These are phyloP conservation scores for Backusella circina DNA, from an alignment of 192 early-diverging fungal species.

Conservation along the genomic window DNA sequence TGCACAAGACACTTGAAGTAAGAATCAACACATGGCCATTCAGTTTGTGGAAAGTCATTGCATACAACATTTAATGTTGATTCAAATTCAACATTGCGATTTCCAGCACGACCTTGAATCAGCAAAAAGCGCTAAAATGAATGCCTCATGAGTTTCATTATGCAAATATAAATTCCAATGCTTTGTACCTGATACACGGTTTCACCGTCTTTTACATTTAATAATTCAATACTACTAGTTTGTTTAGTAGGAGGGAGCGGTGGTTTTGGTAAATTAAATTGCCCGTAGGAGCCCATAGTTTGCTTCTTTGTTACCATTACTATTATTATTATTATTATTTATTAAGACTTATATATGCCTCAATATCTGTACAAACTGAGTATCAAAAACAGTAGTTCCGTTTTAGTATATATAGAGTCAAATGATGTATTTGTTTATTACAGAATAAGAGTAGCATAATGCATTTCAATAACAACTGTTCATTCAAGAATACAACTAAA, in stretches of 20 bases:
- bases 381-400: background rate
- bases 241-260: background rate
- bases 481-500: background rate
- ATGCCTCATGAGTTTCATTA: background rate
- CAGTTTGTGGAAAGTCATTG: conserved; percentile 42
- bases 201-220: conserved; percentile 14
- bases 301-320: background rate
- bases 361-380: too few species aligned
- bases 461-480: background rate
- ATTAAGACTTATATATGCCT: background rate
- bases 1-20: conserved; percentile 60
- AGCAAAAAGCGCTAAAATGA: conserved; percentile 17
- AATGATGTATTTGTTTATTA: background rate
- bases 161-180: background rate
- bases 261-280: background rate
- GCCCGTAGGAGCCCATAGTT: background rate
- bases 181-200: conserved; percentile 14
- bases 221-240: background rate
- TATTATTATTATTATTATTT: background rate
- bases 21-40: conserved; percentile 50
- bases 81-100: conserved; percentile 3
- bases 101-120: conserved; percentile 34
- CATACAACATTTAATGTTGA: conserved; percentile 26
- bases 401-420: background rate
- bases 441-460: background rate